phyloP scores from a whole-genome alignment of 441 rosid species.

The Populus hybrid region DNA sequence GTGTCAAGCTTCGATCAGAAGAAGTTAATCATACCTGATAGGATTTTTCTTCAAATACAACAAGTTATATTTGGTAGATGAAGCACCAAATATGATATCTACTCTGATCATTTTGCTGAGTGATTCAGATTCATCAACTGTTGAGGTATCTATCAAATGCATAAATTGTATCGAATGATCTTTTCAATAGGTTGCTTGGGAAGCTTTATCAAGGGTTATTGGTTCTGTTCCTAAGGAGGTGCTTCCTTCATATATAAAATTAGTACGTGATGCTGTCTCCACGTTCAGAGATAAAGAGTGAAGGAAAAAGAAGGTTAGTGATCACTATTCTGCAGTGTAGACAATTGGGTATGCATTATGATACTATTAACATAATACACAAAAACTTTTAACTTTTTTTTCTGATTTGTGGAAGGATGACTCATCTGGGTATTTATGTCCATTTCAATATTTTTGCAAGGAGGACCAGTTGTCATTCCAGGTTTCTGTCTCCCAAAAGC shows the following conservation, averaged over 20 bases:
- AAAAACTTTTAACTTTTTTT: not conserved
- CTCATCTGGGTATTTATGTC: not conserved
- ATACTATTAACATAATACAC: not conserved
- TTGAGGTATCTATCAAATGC: conserved; percentile 47
- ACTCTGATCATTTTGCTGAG: conserved; percentile 87
- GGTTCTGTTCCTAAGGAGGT: conserved; percentile 95
- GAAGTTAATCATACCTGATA: conserved; percentile 80
- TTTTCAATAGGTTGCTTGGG: conserved; percentile 83
- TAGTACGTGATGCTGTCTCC: conserved; percentile 95
- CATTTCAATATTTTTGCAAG: conserved; percentile 51
- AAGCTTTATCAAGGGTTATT: conserved; percentile 87
- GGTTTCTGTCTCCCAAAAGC: conserved; percentile 97
- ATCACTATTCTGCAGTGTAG: conserved; percentile 5
- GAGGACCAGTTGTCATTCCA: conserved; percentile 85
- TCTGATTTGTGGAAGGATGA: not conserved
- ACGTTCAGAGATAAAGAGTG: conserved; percentile 93
- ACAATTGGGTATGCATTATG: not conserved
- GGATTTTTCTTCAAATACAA: conserved; percentile 92
- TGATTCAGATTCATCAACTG: conserved; percentile 82
- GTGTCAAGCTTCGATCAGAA: conserved; percentile 77
- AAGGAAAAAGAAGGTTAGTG: conserved; percentile 75
- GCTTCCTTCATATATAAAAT: conserved; percentile 84
- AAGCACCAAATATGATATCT: conserved; percentile 94
- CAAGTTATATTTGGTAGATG: conserved; percentile 94
- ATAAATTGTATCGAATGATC: conserved; percentile 23